These are phyloP conservation scores for Chaetomiaceae sp. DNA, from an alignment of 2,329 filamentous ascomycete species.

Conservation along the genomic window DNA sequence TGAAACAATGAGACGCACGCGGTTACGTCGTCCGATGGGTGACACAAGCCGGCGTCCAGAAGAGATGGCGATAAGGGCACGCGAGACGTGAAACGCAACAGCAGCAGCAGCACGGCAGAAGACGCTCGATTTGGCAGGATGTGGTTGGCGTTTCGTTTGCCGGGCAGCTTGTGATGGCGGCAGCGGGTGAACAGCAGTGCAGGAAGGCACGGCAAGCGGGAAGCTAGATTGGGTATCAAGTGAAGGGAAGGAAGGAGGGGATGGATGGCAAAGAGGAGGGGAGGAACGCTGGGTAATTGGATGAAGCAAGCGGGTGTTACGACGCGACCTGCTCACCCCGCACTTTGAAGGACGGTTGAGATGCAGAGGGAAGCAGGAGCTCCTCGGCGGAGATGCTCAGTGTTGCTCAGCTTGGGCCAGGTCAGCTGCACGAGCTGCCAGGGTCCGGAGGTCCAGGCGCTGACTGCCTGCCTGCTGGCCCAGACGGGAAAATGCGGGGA, in stretches of 20 bases:
- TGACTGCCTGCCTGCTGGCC: neutral
- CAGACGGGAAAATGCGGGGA: slow-evolving; percentile 18
- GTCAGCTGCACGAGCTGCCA: slow-evolving; percentile 12
- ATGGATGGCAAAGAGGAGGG: slow-evolving; percentile 17
- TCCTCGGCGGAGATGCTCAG: neutral
- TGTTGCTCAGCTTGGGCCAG: slow-evolving; percentile 2
- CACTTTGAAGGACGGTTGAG: slow-evolving; percentile 15
- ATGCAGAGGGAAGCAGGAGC: slow-evolving; percentile 9
- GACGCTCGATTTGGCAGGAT: no score
- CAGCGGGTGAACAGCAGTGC: slow-evolving; percentile 7
- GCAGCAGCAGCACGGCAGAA: slow-evolving; percentile 18
- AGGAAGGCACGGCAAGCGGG: slow-evolving; percentile 7
- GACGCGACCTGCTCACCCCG: slow-evolving; percentile 18
- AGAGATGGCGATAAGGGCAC: neutral
- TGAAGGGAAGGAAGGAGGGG: neutral
- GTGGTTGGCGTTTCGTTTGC: slow-evolving; percentile 10
- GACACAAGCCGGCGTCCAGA: neutral
- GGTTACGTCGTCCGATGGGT: slow-evolving; percentile 7
- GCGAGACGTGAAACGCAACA: slow-evolving; percentile 8
- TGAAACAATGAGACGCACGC: neutral
- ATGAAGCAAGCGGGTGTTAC: slow-evolving; percentile 8
- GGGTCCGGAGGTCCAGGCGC: slow-evolving; percentile 8
- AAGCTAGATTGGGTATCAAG: slow-evolving; percentile 8
- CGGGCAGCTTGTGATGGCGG: slow-evolving; percentile 16
- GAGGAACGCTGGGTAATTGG: slow-evolving; percentile 22